These are phyloP conservation scores for Euclidium syriacum DNA, from an alignment of 345 rosid genomes.

Conservation along the genomic window DNA sequence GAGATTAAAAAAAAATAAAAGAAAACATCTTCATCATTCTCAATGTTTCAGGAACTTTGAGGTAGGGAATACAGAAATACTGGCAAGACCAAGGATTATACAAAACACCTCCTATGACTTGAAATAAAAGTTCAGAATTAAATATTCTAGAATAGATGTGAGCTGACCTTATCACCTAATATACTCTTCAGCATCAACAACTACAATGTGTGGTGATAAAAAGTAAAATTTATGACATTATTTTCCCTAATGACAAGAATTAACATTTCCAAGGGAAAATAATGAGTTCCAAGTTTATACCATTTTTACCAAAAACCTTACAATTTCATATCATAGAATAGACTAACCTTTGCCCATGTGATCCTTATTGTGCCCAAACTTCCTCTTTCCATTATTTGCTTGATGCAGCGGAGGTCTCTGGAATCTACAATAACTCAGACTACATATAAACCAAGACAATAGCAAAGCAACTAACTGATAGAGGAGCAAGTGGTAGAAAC, in stretches of 20 bases:
- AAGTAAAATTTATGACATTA: background rate
- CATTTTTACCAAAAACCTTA: background rate
- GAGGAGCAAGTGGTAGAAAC: conserved; percentile 11
- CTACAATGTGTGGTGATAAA: background rate
- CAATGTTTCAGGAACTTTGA: background rate
- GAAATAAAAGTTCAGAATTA: background rate
- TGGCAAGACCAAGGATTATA: background rate
- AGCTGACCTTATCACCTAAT: background rate
- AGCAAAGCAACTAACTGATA: background rate
- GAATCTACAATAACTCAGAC: conserved; percentile 37
- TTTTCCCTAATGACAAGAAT: background rate
- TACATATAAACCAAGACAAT: conserved; percentile 14
- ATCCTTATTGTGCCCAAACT: conserved; percentile 37
- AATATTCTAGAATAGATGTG: background rate
- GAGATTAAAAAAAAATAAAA: background rate
- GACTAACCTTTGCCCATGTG: conserved; percentile 48
- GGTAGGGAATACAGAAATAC: background rate
- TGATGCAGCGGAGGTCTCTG: conserved; percentile 48
- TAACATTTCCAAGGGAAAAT: background rate
- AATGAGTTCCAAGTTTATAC: background rate
- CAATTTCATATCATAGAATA: background rate
- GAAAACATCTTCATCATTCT: background rate
- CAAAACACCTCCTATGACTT: background rate
- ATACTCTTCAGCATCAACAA: background rate
- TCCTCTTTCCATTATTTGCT: conserved; percentile 42